Percentiles rank a stretch among this genome's conserved stretches.
Conservation (phyloP, 306 rosid species). For the Herpetospermum pedunculosum region DNA sequence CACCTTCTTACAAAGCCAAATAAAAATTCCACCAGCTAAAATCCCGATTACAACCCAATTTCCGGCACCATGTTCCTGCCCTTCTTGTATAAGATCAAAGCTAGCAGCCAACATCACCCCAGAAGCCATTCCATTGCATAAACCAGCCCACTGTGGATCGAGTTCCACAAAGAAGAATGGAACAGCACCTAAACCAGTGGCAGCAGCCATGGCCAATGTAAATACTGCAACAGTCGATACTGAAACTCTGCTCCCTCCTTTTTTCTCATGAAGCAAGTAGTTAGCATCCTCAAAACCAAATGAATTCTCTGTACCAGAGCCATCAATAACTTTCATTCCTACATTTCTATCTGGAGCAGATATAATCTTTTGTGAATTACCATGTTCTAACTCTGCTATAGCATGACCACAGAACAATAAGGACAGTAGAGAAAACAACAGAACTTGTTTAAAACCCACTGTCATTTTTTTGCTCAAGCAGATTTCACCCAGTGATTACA, state of each 20-base stretch:
- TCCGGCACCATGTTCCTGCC: slow-evolving; percentile 78
- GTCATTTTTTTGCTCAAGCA: slow-evolving; percentile 15
- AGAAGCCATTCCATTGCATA: slow-evolving; percentile 99
- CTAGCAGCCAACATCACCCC: slow-evolving; percentile 99
- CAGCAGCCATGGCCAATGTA: slow-evolving; percentile 97
- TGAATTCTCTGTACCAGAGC: slow-evolving; percentile 53
- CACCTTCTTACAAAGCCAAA: slow-evolving; percentile 91
- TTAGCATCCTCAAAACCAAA: slow-evolving; percentile 29
- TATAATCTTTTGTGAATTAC: slow-evolving; percentile 32
- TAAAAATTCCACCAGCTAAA: slow-evolving; percentile 80
- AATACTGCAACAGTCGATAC: slow-evolving; percentile 87
- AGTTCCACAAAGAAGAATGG: slow-evolving; percentile 99
- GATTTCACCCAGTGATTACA: neutral
- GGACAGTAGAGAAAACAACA: slow-evolving; percentile 25
- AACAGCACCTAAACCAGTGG: slow-evolving; percentile 94
- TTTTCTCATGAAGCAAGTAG: slow-evolving; percentile 36
- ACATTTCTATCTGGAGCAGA: slow-evolving; percentile 65
- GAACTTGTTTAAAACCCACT: slow-evolving; percentile 15
- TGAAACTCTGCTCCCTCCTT: slow-evolving; percentile 60
- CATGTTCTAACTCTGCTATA: slow-evolving; percentile 38
- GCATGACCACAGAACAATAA: slow-evolving; percentile 32
- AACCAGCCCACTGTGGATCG: slow-evolving; percentile 95
- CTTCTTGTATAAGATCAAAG: slow-evolving; percentile 89
- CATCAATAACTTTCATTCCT: slow-evolving; percentile 65
- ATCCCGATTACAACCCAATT: slow-evolving; percentile 89